A percentile compares a stretch with the other conserved stretches of the same genome.
phyloP scores from a whole-genome alignment of 345 rosid genomes.

The Hibiscus mutabilis region DNA sequence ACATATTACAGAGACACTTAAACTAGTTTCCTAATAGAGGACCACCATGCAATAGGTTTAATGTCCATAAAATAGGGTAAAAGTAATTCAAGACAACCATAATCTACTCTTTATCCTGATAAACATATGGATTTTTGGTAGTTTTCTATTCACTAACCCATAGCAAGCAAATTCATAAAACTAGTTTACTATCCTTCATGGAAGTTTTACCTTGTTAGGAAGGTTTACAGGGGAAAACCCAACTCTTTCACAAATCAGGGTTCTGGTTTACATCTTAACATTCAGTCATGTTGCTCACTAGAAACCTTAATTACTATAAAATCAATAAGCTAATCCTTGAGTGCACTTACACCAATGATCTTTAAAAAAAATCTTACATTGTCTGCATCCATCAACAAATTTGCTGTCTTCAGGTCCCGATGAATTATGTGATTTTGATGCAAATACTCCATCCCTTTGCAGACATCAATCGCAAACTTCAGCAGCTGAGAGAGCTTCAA shows the following conservation, averaged over 20 bases:
- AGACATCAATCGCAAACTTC: conserved; percentile 65
- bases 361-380: conserved; percentile 31
- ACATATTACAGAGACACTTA: not conserved
- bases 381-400: conserved; percentile 61
- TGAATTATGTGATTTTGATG: conserved; percentile 67
- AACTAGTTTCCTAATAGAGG: not conserved
- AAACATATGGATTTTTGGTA: not conserved
- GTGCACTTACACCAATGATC: not conserved
- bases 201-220: not conserved
- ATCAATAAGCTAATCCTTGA: not conserved
- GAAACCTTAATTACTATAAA: conserved; percentile 8
- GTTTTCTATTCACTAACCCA: conserved; percentile 2
- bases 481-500: conserved; percentile 49
- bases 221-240: conserved; percentile 1
- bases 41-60: not conserved
- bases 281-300: conserved; percentile 2
- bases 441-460: conserved; percentile 75
- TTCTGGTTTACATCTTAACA: conserved; percentile 6
- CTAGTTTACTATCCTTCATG: not conserved
- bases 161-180: not conserved
- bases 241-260: not conserved
- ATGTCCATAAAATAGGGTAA: not conserved
- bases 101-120: not conserved
- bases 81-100: not conserved
- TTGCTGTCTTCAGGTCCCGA: conserved; percentile 78